Evolutionary conservation across 768 basidiomycete genomes (phyloP).

Genomic region (Kockovaella imperatae): DNA sequence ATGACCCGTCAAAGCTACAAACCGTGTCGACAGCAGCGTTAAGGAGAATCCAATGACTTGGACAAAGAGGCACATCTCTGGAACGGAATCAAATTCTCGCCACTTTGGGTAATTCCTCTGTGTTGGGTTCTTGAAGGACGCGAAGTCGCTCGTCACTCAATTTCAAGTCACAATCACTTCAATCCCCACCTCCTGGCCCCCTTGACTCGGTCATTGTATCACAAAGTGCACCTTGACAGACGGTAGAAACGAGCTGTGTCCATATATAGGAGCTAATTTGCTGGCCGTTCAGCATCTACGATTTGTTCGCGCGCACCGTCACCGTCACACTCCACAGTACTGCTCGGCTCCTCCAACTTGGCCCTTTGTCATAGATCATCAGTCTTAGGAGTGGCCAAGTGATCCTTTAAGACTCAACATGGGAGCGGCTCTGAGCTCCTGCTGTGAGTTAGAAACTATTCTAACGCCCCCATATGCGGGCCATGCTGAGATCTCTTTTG

Average conservation of each 20-base stretch:
- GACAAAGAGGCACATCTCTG: not conserved
- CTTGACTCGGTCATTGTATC: too few relatives aligned
- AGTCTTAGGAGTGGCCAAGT: not conserved
- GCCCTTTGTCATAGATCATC: not conserved
- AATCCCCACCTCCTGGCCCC: too few relatives aligned
- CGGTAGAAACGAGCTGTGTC: too few relatives aligned
- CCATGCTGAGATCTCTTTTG: too few relatives aligned
- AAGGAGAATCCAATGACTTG: not conserved
- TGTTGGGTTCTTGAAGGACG: not conserved
- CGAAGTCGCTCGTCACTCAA: not conserved
- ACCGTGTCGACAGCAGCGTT: too few relatives aligned
- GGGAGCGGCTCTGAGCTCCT: conserved; percentile 29
- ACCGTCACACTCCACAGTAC: too few relatives aligned
- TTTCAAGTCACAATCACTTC: not conserved
- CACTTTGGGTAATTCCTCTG: not conserved
- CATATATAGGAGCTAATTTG: too few relatives aligned
- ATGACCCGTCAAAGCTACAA: too few relatives aligned
- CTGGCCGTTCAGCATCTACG: too few relatives aligned
- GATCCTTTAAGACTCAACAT: conserved; percentile 6
- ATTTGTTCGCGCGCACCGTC: too few relatives aligned
- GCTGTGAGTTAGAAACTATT: conserved; percentile 26
- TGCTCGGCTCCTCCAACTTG: not conserved
- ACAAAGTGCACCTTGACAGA: too few relatives aligned
- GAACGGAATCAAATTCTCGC: not conserved
- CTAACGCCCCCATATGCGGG: too few relatives aligned